phyloP scores from a whole-genome alignment of 129 eudicot genomes.

The Logfia minima region DNA sequence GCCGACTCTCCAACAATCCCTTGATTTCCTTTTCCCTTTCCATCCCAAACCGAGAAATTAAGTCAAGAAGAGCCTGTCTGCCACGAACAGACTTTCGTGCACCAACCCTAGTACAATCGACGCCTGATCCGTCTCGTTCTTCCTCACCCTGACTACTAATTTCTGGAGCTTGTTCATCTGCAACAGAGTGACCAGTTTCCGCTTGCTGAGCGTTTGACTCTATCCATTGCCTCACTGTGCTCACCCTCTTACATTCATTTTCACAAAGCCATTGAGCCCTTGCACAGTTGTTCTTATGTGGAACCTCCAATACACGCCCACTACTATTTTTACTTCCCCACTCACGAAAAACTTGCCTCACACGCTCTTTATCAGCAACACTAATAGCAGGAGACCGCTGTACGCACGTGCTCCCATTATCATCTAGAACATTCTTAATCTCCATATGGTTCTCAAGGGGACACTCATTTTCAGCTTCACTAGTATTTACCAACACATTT shows the following conservation, averaged over 20 bases:
- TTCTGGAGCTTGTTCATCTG: constrained; percentile 49
- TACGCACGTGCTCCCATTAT: constrained; percentile 38
- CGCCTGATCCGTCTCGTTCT: constrained; percentile 44
- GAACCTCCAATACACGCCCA: constrained; percentile 27
- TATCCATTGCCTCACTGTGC: constrained; percentile 63
- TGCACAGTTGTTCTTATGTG: constrained; percentile 37
- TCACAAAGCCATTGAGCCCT: constrained; percentile 46
- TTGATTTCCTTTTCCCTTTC: constrained; percentile 68
- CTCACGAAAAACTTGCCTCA: constrained; percentile 72
- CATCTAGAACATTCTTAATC: constrained; percentile 42
- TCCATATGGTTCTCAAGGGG: constrained; percentile 29
- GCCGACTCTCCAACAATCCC: constrained; percentile 47
- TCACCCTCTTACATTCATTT: constrained; percentile 63
- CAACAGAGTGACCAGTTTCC: constrained; percentile 34
- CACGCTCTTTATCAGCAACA: constrained; percentile 60
- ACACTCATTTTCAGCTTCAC: constrained; percentile 45
- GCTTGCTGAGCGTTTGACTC: constrained; percentile 52
- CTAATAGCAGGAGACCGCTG: constrained; percentile 62
- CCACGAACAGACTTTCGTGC: constrained; percentile 56
- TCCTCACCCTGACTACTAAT: constrained; percentile 49
- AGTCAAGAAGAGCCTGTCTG: constrained; percentile 78
- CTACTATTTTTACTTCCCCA: constrained; percentile 60
- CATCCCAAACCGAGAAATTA: constrained; percentile 50
- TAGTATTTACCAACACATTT: constrained; percentile 33
- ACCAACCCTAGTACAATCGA: constrained; percentile 36